phyloP scores from a whole-genome alignment of 176 grass and related monocot species.

The Chloris gayana region DNA sequence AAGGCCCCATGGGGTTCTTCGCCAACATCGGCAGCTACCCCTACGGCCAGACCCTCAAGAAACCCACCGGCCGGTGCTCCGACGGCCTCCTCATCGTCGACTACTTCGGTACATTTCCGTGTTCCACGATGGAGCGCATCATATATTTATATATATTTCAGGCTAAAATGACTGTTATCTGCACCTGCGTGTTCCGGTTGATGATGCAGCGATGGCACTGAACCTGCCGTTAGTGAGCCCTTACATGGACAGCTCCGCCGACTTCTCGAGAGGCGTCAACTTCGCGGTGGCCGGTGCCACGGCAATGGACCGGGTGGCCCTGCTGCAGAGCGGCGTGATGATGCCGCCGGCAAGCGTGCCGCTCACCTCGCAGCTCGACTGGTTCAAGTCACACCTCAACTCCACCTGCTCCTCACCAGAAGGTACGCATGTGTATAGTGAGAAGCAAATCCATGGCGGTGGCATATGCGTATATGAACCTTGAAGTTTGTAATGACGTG shows the following conservation, averaged over 20 bases:
- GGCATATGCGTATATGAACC: no score
- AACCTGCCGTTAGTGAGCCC: slow-evolving; percentile 71
- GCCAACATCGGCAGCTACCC: slow-evolving; percentile 80
- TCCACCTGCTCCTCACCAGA: slow-evolving; percentile 56
- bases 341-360: slow-evolving; percentile 58
- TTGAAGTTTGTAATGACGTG: no score
- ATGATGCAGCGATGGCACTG: slow-evolving; percentile 71
- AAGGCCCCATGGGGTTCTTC: slow-evolving; percentile 69
- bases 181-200: no score
- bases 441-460: no score
- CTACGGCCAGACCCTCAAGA: slow-evolving; percentile 65
- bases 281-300: slow-evolving; percentile 92
- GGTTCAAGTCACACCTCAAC: slow-evolving; percentile 80
- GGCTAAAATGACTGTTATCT: background rate
- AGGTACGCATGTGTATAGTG: slow-evolving; percentile 31
- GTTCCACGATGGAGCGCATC: no score
- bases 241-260: slow-evolving; percentile 64
- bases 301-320: slow-evolving; percentile 55
- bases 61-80: slow-evolving; percentile 89
- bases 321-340: slow-evolving; percentile 48
- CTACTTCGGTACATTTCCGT: slow-evolving; percentile 61
- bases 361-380: slow-evolving; percentile 74
- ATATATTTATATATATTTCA: background rate
- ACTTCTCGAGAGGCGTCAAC: slow-evolving; percentile 73
- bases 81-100: slow-evolving; percentile 97